Conservation (phyloP, 2,329 filamentous ascomycete species). For the Alternaria hordeiaustralica region DNA sequence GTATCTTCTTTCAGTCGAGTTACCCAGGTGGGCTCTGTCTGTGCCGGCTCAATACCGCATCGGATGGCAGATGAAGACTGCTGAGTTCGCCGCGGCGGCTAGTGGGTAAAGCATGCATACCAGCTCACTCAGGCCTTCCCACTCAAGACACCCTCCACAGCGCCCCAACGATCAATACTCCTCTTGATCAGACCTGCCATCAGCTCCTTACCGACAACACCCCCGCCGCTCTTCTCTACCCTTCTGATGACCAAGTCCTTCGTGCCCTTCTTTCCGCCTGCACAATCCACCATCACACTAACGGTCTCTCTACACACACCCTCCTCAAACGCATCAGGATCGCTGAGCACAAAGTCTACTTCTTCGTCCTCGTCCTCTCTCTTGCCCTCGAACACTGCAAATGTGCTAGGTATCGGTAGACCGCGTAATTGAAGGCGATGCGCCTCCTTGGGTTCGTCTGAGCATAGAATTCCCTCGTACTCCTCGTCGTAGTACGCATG, state of each 20-base stretch:
- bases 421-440: slow-evolving; percentile 66
- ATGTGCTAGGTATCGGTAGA: slow-evolving; percentile 78
- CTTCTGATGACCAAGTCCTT: slow-evolving; percentile 72
- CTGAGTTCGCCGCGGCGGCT: not conserved
- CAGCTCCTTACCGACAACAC: slow-evolving; percentile 68
- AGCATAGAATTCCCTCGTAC: slow-evolving; percentile 78
- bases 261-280: slow-evolving; percentile 64
- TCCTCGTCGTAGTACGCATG: slow-evolving; percentile 84
- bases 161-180: slow-evolving; percentile 69
- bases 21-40: rapidly evolving
- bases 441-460: slow-evolving; percentile 62
- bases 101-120: not conserved
- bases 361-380: slow-evolving; percentile 53
- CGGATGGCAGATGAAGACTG: not conserved
- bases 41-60: not conserved
- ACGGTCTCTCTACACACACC: slow-evolving; percentile 80
- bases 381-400: slow-evolving; percentile 69
- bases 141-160: slow-evolving; percentile 52
- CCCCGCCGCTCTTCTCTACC: slow-evolving; percentile 86
- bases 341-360: slow-evolving; percentile 75
- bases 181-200: slow-evolving; percentile 66
- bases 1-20: not conserved
- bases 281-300: slow-evolving; percentile 77
- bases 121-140: slow-evolving; percentile 12
- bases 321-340: slow-evolving; percentile 92